Base-by-base conservation (phyloP, 2,329 filamentous ascomycete genomes). In the Pyricularia sp. region DNA sequence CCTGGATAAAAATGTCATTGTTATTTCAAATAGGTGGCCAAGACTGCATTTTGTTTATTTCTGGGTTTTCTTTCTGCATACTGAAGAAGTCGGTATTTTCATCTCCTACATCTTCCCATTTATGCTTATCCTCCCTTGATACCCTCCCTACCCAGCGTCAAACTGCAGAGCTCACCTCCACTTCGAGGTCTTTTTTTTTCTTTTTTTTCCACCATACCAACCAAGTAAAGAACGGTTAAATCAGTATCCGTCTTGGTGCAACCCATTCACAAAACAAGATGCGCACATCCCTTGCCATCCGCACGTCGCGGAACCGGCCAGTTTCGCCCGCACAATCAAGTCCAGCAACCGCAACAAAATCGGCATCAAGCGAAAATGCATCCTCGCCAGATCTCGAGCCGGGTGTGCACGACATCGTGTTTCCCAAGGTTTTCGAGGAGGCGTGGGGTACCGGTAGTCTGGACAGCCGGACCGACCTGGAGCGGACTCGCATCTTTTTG, bases 351-450 rank as follows among this genome's bases (percentile, higher is more conserved):
- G 25, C 33, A 23, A 17, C 31, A 23, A 25, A n/a, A 20, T 66
- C 65, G 5, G 36, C 65, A 20, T 50, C 42, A 6, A 26, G 36
- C 65, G 42, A 50, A 26, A 36, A 25, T 25, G 31, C n/a, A 11
- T 7, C 23, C n/a, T 55, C 65, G 3, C 31, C 65, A 17, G 65
- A 50, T 2, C 31, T 17, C 63, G 23, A 30, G 28, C 23, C 66
- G 7, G 66, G 42, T 3, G 26, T 26, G 42, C 42, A 75, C 59
- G 71, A 73, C 20, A 77, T 78, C 58, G 33, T 75, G 63, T 78
- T 78, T 65, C 76, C 76, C 55, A 73, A 73, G 25, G 73, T 76
- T 12, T 78, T 76, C 67, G 75, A 78, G 69, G 73, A 77, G 31
- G 76, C 76, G 0, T 78, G 76, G 76, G 76, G 75, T 36, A 68